Conservation (phyloP, 2,329 filamentous ascomycete species). For the Colletotrichum sublineola region DNA sequence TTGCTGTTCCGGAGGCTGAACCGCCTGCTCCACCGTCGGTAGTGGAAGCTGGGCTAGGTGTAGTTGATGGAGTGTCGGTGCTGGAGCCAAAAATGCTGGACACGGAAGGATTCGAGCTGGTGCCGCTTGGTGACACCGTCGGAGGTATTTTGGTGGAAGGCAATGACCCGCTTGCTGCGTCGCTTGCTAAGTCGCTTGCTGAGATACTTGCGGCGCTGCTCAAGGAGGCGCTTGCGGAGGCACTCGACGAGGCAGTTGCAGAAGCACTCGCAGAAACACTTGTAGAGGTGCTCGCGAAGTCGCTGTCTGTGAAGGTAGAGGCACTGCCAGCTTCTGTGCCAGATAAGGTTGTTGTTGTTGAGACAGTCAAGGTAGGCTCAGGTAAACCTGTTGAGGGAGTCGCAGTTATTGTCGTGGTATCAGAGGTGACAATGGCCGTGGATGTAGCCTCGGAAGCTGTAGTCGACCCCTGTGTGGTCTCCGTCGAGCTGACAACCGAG, state of each 20-base stretch:
- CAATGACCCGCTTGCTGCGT: neutral
- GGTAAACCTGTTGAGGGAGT: neutral
- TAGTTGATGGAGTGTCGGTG: neutral
- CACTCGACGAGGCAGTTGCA: neutral
- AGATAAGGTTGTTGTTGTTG: neutral
- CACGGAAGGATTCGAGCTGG: neutral
- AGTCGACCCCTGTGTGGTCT: slow-evolving; percentile 2
- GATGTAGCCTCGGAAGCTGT: slow-evolving; percentile 10
- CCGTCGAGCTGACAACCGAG: slow-evolving; percentile 10
- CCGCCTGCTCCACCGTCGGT: neutral
- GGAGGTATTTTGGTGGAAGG: neutral
- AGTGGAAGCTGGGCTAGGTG: neutral
- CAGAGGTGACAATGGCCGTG: neutral
- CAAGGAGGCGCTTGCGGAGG: neutral
- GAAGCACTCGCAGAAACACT: neutral
- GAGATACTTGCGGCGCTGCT: neutral
- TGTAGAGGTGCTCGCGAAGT: neutral
- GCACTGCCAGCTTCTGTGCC: neutral
- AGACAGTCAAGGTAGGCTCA: neutral
- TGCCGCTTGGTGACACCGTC: neutral
- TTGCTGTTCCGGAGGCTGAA: neutral
- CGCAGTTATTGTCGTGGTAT: neutral
- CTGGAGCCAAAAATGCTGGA: neutral
- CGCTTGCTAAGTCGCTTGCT: neutral
- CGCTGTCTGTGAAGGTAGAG: neutral